A percentile compares a stretch with the other conserved stretches of the same genome.
Evolutionary conservation across 2,329 filamentous ascomycete genomes (phyloP).

Genomic region (Daldinia sp.): DNA sequence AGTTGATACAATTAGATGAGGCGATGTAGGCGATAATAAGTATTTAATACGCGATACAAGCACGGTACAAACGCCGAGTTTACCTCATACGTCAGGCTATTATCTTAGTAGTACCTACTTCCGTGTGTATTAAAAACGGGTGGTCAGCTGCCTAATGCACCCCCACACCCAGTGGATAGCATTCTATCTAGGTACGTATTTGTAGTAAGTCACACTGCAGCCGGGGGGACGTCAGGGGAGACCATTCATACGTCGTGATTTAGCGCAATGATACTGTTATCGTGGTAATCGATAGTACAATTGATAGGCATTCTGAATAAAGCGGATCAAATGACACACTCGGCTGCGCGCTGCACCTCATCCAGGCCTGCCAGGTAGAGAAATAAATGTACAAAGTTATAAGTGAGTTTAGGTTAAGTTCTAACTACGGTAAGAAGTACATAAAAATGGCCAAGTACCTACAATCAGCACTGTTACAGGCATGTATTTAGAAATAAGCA

Average conservation of each 20-base stretch:
- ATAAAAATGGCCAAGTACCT: no score
- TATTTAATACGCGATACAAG: not conserved
- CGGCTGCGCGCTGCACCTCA: conserved; percentile 25
- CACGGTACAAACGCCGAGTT: conserved; percentile 15
- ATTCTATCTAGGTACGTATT: no score
- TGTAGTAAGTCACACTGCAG: conserved; percentile 30
- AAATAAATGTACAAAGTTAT: no score
- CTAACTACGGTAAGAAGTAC: no score
- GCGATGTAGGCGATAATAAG: no score
- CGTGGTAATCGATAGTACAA: conserved; percentile 33
- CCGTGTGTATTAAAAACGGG: conserved; percentile 6
- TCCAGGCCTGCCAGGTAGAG: no score
- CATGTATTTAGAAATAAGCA: no score
- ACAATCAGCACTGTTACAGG: no score
- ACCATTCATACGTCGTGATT: conserved; percentile 21
- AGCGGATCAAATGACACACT: conserved; percentile 40
- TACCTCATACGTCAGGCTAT: no score
- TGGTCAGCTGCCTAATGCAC: conserved; percentile 36
- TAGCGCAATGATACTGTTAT: conserved; percentile 28
- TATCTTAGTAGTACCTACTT: no score
- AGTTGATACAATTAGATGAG: conserved; percentile 7
- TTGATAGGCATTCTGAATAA: conserved; percentile 32
- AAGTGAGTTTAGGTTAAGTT: not conserved
- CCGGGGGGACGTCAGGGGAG: conserved; percentile 9
- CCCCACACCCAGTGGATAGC: conserved; percentile 26